phyloP scores from a whole-genome alignment of 176 grass and related monocot species.

The Carex myosuroides region DNA sequence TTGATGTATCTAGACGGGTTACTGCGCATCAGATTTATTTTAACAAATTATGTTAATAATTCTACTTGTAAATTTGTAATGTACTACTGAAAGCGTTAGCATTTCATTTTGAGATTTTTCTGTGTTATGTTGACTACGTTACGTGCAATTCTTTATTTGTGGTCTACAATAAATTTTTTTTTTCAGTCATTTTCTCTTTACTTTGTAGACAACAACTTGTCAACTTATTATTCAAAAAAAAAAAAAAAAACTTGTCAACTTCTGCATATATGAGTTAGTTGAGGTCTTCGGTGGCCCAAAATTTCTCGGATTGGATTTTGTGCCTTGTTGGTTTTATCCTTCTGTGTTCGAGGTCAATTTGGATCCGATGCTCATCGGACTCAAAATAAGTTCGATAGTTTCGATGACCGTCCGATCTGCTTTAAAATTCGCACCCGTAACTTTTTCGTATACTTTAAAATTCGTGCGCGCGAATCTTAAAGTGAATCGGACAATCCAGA shows the following conservation, averaged over 20 bases:
- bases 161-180: background rate
- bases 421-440: no score
- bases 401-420: no score
- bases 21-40: no score
- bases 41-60: background rate
- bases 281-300: background rate
- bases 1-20: background rate
- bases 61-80: background rate
- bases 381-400: no score
- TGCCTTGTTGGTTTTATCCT: background rate
- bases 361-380: no score
- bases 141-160: background rate
- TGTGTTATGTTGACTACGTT: background rate
- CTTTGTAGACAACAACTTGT: background rate
- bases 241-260: background rate
- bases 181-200: background rate
- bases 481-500: no score
- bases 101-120: background rate
- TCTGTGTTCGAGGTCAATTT: no score
- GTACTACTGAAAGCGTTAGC: background rate
- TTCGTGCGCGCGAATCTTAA: no score
- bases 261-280: background rate
- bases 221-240: background rate
- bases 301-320: background rate
- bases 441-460: no score